Conservation (phyloP, 768 basidiomycete species). For the Xerocomellus dryophilus region DNA sequence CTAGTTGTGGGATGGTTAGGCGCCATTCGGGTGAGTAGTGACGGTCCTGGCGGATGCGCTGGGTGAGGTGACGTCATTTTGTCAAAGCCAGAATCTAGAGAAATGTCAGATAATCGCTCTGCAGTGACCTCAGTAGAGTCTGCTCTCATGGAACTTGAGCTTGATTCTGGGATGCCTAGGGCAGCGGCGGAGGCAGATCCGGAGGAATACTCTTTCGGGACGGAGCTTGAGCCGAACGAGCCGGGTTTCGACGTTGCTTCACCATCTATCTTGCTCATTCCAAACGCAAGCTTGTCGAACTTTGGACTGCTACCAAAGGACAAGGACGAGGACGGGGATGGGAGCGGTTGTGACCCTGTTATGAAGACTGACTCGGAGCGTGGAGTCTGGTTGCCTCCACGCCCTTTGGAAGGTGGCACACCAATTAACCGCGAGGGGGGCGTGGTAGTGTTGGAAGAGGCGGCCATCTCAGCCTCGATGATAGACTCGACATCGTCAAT, state of each 20-base stretch:
- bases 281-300: constrained; percentile 86
- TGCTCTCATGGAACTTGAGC: constrained; percentile 22
- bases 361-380: constrained; percentile 79
- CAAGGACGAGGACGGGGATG: constrained; percentile 75
- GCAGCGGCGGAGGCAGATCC: constrained; percentile 16
- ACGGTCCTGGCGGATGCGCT: constrained; percentile 54
- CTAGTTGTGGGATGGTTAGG: constrained; percentile 30
- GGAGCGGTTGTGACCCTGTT: constrained; percentile 90
- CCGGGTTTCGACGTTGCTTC: constrained; percentile 36
- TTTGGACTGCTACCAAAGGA: constrained; percentile 67
- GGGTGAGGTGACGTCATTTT: constrained; percentile 38
- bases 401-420: constrained; percentile 88
- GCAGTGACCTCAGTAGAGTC: constrained; percentile 45
- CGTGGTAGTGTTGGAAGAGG: constrained; percentile 32
- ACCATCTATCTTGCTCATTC: constrained; percentile 85
- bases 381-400: constrained; percentile 96
- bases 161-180: constrained; percentile 10
- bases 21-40: constrained; percentile 71
- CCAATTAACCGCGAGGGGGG: constrained; percentile 72
- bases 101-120: constrained; percentile 50
- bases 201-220: constrained; percentile 21
- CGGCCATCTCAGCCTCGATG: constrained; percentile 77
- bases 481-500: constrained; percentile 96
- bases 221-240: constrained; percentile 27
- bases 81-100: constrained; percentile 39